phyloP scores from a whole-genome alignment of 2,329 filamentous ascomycete species.

The Dendryphion nanum region DNA sequence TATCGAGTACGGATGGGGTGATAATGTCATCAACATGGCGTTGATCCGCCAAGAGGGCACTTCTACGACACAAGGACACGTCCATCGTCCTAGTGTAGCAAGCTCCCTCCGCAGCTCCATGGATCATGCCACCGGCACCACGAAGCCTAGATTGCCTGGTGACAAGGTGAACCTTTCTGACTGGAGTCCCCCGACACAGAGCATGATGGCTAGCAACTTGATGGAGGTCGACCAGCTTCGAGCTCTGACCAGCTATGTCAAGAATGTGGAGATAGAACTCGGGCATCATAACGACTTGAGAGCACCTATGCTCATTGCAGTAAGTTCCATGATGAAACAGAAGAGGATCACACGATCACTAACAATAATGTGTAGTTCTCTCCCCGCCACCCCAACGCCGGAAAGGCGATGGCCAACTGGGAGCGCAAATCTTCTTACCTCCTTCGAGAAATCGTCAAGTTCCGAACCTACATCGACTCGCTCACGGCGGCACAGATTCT shows the following conservation, averaged over 20 bases:
- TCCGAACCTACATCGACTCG: constrained; percentile 89
- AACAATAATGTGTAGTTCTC: constrained; percentile 61
- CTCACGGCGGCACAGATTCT: constrained; percentile 68
- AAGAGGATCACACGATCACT: constrained; percentile 9
- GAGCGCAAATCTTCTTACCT: constrained; percentile 93
- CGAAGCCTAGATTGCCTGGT: constrained; percentile 71
- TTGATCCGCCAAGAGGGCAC: constrained; percentile 37
- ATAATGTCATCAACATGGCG: constrained; percentile 66
- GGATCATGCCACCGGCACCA: constrained; percentile 55
- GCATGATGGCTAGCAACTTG: constrained; percentile 78
- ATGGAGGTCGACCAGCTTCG: constrained; percentile 78
- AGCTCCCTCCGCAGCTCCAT: constrained; percentile 61
- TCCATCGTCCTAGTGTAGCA: constrained; percentile 55
- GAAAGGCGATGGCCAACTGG: constrained; percentile 92
- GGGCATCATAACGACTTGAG: constrained; percentile 85
- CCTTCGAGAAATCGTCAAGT: constrained; percentile 92
- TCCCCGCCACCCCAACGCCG: constrained; percentile 74
- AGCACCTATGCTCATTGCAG: constrained; percentile 79
- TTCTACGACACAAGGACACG: constrained; percentile 29
- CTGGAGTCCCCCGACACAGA: constrained; percentile 86
- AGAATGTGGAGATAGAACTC: constrained; percentile 81
- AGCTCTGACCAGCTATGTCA: constrained; percentile 74
- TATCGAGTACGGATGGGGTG: constrained; percentile 96
- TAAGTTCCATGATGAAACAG: constrained; percentile 38
- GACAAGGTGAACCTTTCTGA: constrained; percentile 82